phyloP scores from a whole-genome alignment of 2,329 filamentous ascomycete species.

The Akanthomyces uredinophilus region DNA sequence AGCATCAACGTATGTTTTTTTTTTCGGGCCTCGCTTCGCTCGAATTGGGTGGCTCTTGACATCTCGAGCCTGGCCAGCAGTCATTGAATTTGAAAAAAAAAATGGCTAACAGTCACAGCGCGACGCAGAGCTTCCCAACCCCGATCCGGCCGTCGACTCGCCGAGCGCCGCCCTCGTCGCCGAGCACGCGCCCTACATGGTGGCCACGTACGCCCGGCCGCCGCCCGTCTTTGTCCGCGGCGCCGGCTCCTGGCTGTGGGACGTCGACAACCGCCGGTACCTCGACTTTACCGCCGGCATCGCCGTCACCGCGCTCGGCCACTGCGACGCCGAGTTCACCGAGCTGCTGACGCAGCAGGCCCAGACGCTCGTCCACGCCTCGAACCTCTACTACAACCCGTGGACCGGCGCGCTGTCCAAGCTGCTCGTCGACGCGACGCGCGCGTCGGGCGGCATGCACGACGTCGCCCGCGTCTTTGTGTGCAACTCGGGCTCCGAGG shows the following conservation, averaged over 20 bases:
- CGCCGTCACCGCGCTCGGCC: conserved; percentile 87
- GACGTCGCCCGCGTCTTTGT: conserved; percentile 78
- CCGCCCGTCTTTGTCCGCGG: conserved; percentile 85
- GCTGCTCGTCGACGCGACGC: conserved; percentile 75
- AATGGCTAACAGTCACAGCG: conserved; percentile 18
- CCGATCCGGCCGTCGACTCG: conserved; percentile 70
- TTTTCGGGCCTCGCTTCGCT: neutral
- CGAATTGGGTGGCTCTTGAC: too few relatives aligned
- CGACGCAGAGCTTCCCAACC: conserved; percentile 48
- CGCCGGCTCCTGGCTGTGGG: conserved; percentile 82
- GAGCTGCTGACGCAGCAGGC: conserved; percentile 74
- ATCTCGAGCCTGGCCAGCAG: too few relatives aligned
- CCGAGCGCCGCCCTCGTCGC: conserved; percentile 68
- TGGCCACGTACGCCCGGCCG: conserved; percentile 89
- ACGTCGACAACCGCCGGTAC: conserved; percentile 82
- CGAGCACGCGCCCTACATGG: conserved; percentile 81
- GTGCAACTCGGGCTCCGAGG: conserved; percentile 94
- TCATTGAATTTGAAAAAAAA: too few relatives aligned
- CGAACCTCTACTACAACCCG: conserved; percentile 94
- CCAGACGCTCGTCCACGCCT: conserved; percentile 79
- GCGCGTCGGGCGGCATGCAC: conserved; percentile 74
- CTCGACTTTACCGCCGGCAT: conserved; percentile 95
- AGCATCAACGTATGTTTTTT: conserved; percentile 2
- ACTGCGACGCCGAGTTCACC: conserved; percentile 76
- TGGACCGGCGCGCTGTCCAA: conserved; percentile 90